Evolutionary conservation across 768 basidiomycete genomes (phyloP).

Genomic region (Cantharellus anzutake): DNA sequence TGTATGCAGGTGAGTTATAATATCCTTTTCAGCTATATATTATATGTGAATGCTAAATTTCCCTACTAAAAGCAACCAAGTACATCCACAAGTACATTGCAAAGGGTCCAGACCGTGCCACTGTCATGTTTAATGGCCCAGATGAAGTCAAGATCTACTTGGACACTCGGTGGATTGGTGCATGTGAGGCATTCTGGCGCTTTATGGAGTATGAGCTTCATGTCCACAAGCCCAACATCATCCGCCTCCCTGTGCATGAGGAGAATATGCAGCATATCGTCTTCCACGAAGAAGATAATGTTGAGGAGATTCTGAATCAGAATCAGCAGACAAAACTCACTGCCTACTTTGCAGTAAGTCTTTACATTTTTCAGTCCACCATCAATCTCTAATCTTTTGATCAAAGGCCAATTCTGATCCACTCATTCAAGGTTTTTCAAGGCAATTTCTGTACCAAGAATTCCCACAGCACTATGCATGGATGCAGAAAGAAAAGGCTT

Average conservation of each 20-base stretch:
- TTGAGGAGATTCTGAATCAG: slow-evolving; percentile 6
- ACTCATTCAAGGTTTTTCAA: slow-evolving; percentile 6
- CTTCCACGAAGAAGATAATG: slow-evolving; percentile 19
- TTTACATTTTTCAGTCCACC: not conserved
- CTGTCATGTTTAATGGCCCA: slow-evolving; percentile 15
- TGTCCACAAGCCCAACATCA: slow-evolving; percentile 20
- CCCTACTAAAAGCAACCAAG: not conserved
- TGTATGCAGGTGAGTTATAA: slow-evolving; percentile 18
- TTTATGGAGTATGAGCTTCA: slow-evolving; percentile 20
- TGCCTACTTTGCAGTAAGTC: slow-evolving; percentile 14
- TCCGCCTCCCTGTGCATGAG: slow-evolving; percentile 27
- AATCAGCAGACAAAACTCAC: slow-evolving; percentile 18
- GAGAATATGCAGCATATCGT: slow-evolving; percentile 19
- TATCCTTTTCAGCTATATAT: slow-evolving; percentile 14
- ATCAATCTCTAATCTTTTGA: too few relatives aligned
- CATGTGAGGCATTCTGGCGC: slow-evolving; percentile 21
- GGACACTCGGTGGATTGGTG: slow-evolving; percentile 22
- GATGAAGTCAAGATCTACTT: slow-evolving; percentile 22
- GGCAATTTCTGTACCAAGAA: slow-evolving; percentile 19
- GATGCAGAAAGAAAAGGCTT: slow-evolving; percentile 10
- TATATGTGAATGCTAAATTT: slow-evolving; percentile 11
- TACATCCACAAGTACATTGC: slow-evolving; percentile 32
- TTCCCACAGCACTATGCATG: slow-evolving; percentile 19
- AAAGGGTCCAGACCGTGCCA: slow-evolving; percentile 27
- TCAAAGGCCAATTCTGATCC: too few relatives aligned